Conservation (phyloP, 352 stramenopile species). For the Albugo laibachii region DNA sequence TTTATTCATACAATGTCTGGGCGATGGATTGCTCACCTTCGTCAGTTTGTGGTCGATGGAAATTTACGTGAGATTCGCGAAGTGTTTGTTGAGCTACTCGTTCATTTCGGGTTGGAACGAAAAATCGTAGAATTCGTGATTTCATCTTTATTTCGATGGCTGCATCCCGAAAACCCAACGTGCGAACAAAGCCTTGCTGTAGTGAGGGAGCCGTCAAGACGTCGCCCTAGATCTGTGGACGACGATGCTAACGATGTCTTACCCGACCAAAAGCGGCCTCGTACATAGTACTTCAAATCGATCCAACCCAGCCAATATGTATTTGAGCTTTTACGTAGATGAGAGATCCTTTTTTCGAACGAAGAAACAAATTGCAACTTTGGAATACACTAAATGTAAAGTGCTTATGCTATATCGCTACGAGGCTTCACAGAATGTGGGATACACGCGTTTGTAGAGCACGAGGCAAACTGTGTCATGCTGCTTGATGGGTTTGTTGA, state of each 20-base stretch:
- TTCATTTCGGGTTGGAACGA: constrained; percentile 19
- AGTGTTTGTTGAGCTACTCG: constrained; percentile 16
- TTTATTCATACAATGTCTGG: constrained; percentile 33
- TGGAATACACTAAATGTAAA: no score
- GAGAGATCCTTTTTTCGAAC: no score
- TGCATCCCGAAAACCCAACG: background rate
- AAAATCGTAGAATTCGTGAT: constrained; percentile 22
- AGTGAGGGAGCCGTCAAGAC: no score
- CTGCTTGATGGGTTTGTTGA: constrained; percentile 98
- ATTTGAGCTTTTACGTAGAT: no score
- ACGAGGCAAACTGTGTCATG: constrained; percentile 97
- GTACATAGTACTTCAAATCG: no score
- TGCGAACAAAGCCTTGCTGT: background rate
- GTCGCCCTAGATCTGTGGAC: no score
- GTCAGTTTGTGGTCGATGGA: constrained; percentile 12
- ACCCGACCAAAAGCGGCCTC: no score
- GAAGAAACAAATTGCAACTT: no score
- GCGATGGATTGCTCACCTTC: constrained; percentile 23
- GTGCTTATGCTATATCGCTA: no score
- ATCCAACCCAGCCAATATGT: no score
- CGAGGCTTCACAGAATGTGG: constrained; percentile 62
- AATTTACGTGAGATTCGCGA: constrained; percentile 14
- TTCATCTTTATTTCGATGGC: constrained; percentile 8
- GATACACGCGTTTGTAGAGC: constrained; percentile 99
- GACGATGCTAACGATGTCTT: no score